phyloP scores from a whole-genome alignment of 2,329 filamentous ascomycete species.

The Alternaria ventricosa region DNA sequence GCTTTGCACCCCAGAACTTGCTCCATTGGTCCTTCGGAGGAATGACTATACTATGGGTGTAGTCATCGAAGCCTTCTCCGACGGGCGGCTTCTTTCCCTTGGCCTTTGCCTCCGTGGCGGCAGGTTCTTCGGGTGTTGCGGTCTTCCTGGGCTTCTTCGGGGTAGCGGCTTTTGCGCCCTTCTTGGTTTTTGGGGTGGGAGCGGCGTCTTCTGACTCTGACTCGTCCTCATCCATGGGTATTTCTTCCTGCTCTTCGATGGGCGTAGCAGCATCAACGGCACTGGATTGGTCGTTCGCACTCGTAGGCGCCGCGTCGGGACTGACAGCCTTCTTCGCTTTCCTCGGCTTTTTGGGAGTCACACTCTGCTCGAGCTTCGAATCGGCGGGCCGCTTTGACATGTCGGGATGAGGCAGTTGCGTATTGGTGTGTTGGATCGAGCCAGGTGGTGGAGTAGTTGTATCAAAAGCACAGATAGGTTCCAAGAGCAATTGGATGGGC shows the following conservation, averaged over 20 bases:
- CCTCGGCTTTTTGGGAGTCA: constrained; percentile 12
- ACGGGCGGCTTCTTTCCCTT: constrained; percentile 15
- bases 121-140: background rate
- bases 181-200: background rate
- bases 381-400: constrained; percentile 16
- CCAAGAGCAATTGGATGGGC: background rate
- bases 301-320: background rate
- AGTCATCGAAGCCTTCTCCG: constrained; percentile 6
- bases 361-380: background rate
- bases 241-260: background rate
- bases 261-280: background rate
- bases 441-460: background rate
- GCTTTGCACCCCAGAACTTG: constrained; percentile 30
- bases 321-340: background rate
- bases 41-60: background rate
- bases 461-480: background rate
- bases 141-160: background rate
- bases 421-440: background rate
- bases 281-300: background rate
- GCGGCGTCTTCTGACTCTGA: background rate
- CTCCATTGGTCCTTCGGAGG: background rate
- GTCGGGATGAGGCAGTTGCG: background rate
- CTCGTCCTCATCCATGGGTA: background rate
- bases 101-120: background rate
- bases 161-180: background rate